Base-by-base conservation (phyloP, 768 basidiomycete species). In the Auricularia cornea region DNA sequence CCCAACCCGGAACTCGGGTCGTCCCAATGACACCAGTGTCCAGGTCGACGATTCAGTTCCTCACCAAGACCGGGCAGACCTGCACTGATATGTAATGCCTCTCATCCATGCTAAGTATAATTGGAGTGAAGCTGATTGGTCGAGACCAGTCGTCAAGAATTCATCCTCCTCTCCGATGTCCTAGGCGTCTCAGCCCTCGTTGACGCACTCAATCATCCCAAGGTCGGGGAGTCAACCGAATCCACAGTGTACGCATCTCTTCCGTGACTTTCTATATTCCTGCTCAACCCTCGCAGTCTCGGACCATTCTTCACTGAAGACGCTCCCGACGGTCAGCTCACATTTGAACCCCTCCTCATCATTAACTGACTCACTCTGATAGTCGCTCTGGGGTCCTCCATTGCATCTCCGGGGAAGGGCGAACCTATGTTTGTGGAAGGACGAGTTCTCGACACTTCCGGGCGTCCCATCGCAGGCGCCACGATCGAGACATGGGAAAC, bases 361-460 rank as follows among this genome's bases (percentile, higher is more conserved):
- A 40, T 60, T 59, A 29, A 29, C 11, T 62, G 41, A 23, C 20
- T 35, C n/a, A 18, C 40, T 32, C 35, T 18, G 16, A 30, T 65
- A 92, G 90, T 92, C 62, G 72, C 78, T 28, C 72, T 80, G 5
- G 91, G 92, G 3, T 89, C 81, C 1, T 84, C 86, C 11, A 94
- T 94, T 60, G 90, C 92, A 6, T 90, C 90, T 0, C 91, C 93
- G 72, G 92, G 88, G 63, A 92, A 90, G 73, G 92, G 92, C 26
- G 83, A 91, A 11, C 89, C 92, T 71, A 77, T 94, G 82, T 92
- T 81, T 67, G 87, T 94, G 60, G 82, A 90, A 70, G 92, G 92
- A 1, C 80, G 79, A 3, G 80, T 94, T 1, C 69, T 84, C 32
- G 80, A 84, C 68, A 85, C 83, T 1, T 75, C 81, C 35, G 90